phyloP scores from a whole-genome alignment of 2,329 filamentous ascomycete genomes.

The Proliferodiscus dingleyae region DNA sequence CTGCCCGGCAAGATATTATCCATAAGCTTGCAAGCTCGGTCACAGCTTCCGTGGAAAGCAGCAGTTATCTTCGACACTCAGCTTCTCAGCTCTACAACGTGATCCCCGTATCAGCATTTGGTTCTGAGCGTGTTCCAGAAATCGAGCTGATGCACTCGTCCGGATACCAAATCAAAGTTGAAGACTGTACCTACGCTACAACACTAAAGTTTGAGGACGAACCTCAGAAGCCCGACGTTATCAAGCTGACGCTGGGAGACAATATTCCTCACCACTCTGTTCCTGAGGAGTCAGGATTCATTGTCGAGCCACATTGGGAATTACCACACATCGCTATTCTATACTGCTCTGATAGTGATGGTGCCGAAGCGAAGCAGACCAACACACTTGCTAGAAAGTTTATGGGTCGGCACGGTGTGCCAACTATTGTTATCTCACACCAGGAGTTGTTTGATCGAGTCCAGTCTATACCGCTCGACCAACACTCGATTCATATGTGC shows the following conservation, averaged over 20 bases:
- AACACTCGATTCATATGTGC: conserved; percentile 43
- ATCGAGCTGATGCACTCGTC: conserved; percentile 49
- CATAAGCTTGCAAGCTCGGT: conserved; percentile 46
- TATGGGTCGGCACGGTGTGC: conserved; percentile 42
- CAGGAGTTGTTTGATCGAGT: conserved; percentile 35
- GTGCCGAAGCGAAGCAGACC: conserved; percentile 34
- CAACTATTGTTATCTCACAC: conserved; percentile 46
- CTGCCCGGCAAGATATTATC: conserved; percentile 37
- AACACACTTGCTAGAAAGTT: conserved; percentile 42
- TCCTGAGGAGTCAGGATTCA: conserved; percentile 32
- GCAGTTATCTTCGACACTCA: conserved; percentile 30
- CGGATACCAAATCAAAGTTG: conserved; percentile 46
- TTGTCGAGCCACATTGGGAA: conserved; percentile 40
- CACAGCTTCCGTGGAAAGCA: conserved; percentile 35
- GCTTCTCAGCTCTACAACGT: conserved; percentile 46
- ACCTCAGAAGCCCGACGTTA: conserved; percentile 35
- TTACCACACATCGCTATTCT: conserved; percentile 47
- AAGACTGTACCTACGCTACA: conserved; percentile 41
- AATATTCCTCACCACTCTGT: conserved; percentile 34
- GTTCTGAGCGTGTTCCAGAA: conserved; percentile 41
- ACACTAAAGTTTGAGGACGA: conserved; percentile 29
- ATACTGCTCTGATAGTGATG: conserved; percentile 42
- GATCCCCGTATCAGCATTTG: conserved; percentile 46
- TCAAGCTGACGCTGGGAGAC: conserved; percentile 35
- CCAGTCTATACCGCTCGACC: conserved; percentile 34